Evolutionary conservation across 305 asterid genomes (phyloP), one percentile per base, ranked within the genome.

Genomic region (Rubia peregrina): DNA sequence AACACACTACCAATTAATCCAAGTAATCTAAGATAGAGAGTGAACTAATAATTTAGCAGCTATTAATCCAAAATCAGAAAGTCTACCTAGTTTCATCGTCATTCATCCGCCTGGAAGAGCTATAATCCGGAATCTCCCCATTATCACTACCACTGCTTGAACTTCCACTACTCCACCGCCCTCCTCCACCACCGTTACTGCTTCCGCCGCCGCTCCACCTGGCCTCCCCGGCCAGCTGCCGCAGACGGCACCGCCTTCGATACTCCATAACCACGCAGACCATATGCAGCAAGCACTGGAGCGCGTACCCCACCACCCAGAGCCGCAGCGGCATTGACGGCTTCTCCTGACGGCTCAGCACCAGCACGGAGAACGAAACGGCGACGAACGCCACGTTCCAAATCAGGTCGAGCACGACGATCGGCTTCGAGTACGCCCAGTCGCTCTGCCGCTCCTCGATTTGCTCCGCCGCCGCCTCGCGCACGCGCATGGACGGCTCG

Each of bases 391-490:
- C 92, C 67, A 91, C 68, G 84, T 91, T 91, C 98, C 98, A 91
- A 3, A 88, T 65, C 14, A 89, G 84, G 88, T 91, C 98, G 8
- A 89, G 75, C 22, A 89, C 72, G 16, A 91, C 94, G 24, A 91
- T 80, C 21, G 96, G 98, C 83, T 87, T 89, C 2, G 98, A 91
- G 81, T 91, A 88, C 0, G 95, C 96, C 98, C 98, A 91, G 74
- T 91, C 96, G 83, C 87, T 91, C 66, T 91, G 97, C 6, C 93
- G 79, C 71, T 89, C 96, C 80, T 89, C 96, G 73, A 91, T 89
- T 81, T 91, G 96, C 80, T 89, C 93, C 7, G 96, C 86, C 3
- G 97, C 97, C 11, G 96, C 78, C 73, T 89, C 96, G 9, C 97
- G 85, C 26, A 89, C 97, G 68, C 95, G 87, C 66, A 86, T 87